Evolutionary conservation across 768 basidiomycete species (phyloP), one percentile per base, ranked within the genome.

Genomic region (Rhodotorula diobovata): DNA sequence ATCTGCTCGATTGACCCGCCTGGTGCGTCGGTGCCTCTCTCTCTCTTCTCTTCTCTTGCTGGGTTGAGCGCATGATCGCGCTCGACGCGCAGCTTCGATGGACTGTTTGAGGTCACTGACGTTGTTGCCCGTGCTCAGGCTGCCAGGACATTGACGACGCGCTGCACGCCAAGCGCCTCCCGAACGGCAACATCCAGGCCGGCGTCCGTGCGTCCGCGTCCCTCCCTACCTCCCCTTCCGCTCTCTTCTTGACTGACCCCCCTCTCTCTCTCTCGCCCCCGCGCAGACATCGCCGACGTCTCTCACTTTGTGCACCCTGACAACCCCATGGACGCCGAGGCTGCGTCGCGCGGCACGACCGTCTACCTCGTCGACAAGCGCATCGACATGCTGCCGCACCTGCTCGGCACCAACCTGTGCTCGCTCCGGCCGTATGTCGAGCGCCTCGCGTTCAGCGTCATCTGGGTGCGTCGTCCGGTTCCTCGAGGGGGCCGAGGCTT

Each of bases 101-200:
- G 16, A 54, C 30, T 10, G 15, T n/a, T n/a, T n/a, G n/a, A n/a
- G n/a, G n/a, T n/a, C n/a, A n/a, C n/a, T n/a, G n/a, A n/a, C n/a
- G n/a, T 15, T 30, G 11, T 12, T 43, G 41, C 39, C 1, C 11
- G 18, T n/a, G 25, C 35, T 20, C 55, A 94, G 93, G 87, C 57
- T 98, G 96, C 81, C 91, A 95, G 77, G 96, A 99, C 81, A 99
- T 99, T 28, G 96, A 99, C 77, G 96, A 99, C 80, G 96, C 96
- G 0, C 82, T 99, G 23, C 96, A 99, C 80, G 96, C 95, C 23
- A 85, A 89, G 54, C 84, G 81, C 39, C 82, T 99, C 30, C 88
- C 92, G 0, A 95, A 94, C 77, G 95, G 95, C 4, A 92, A 94
- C 80, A 89, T 97, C 68, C 92, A 99, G 79, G 93, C 93, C 45